Conservation (phyloP, 2,329 filamentous ascomycete species). For the Hymenoscyphus linearis region DNA sequence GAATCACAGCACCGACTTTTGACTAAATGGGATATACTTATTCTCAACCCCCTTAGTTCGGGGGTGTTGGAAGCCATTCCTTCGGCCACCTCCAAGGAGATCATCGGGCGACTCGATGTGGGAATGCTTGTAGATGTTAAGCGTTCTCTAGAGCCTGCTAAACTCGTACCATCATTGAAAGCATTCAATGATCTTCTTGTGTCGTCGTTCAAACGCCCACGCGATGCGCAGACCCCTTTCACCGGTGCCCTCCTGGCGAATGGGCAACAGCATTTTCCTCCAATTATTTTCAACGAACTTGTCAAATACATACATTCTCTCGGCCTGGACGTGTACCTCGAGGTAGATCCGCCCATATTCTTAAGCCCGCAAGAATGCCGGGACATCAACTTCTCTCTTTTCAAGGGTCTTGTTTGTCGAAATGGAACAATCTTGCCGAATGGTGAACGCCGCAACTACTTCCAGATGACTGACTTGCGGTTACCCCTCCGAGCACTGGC, state of each 20-base stretch:
- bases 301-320: constrained; percentile 25
- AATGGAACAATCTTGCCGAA: constrained; percentile 39
- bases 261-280: constrained; percentile 32
- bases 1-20: constrained; percentile 30
- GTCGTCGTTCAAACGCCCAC: constrained; percentile 3
- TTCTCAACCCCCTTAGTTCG: constrained; percentile 36
- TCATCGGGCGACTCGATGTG: constrained; percentile 13
- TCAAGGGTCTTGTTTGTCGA: constrained; percentile 38
- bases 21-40: constrained; percentile 36
- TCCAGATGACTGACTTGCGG: constrained; percentile 38
- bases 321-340: constrained; percentile 39
- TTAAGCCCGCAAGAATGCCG: constrained; percentile 22
- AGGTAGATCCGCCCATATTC: constrained; percentile 37
- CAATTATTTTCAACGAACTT: constrained; percentile 29
- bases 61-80: constrained; percentile 32
- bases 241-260: constrained; percentile 39
- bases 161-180: constrained; percentile 2
- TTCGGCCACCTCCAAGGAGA: background rate
- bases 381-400: constrained; percentile 30
- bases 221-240: constrained; percentile 22
- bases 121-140: constrained; percentile 6
- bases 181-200: constrained; percentile 4
- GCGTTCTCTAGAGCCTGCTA: background rate
- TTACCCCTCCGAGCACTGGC: constrained; percentile 41
- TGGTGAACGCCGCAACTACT: constrained; percentile 40